These are phyloP conservation scores for Chlorella vulgaris DNA, from an alignment of 139 green algal species.

Conservation along the genomic window DNA sequence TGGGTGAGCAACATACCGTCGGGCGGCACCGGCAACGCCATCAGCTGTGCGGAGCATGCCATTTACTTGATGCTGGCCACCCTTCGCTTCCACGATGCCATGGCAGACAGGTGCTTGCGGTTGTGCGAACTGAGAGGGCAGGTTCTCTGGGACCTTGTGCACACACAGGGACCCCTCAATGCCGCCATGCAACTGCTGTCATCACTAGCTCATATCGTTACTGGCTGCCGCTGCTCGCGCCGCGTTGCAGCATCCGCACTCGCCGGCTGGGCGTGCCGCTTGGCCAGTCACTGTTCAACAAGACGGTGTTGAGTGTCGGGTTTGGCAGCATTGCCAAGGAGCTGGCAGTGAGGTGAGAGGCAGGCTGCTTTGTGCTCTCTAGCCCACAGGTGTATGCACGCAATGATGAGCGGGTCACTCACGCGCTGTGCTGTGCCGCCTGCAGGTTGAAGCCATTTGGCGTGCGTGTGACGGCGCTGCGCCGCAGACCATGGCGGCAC, in stretches of 20 bases:
- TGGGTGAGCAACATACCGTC: conserved; percentile 71
- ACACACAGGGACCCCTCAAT: background rate
- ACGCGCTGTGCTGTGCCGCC: background rate
- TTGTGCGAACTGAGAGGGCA: too few relatives aligned
- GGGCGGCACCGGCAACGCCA: conserved; percentile 61
- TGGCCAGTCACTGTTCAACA: conserved; percentile 49
- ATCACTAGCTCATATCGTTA: background rate
- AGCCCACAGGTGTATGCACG: too few relatives aligned
- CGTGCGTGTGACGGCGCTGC: background rate
- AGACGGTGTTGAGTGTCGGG: conserved; percentile 51
- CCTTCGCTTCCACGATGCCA: conserved; percentile 51
- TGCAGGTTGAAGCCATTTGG: conserved; percentile 52
- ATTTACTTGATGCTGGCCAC: conserved; percentile 68
- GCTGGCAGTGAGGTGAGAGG: conserved; percentile 49
- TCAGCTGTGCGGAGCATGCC: conserved; percentile 70
- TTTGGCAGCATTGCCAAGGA: conserved; percentile 65
- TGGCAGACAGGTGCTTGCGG: conserved; percentile 18
- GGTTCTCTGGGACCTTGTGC: too few relatives aligned
- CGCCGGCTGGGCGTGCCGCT: conserved; percentile 46
- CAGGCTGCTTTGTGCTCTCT: too few relatives aligned
- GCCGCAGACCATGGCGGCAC: conserved; percentile 7
- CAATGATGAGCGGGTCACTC: background rate
- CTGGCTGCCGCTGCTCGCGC: background rate
- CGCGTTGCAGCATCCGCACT: conserved; percentile 25
- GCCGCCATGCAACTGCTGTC: background rate